These are phyloP conservation scores for Zygosaccharomyces lentus DNA, from an alignment of 805 yeast species.

Conservation along the genomic window DNA sequence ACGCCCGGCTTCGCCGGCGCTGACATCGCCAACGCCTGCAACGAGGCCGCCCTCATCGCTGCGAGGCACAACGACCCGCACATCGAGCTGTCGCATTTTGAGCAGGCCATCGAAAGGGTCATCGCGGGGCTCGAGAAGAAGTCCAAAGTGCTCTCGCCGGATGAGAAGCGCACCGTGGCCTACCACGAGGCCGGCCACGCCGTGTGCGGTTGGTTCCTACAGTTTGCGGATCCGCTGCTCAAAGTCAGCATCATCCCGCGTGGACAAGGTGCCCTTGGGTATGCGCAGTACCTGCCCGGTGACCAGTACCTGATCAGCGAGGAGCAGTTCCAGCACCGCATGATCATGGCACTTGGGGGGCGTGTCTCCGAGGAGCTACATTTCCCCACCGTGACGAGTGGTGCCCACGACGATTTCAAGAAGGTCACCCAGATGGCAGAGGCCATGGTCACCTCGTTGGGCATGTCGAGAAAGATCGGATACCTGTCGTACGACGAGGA, in stretches of 20 bases:
- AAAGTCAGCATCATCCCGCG: slow-evolving; percentile 94
- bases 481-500: slow-evolving; percentile 41
- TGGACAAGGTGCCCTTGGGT: slow-evolving; percentile 94
- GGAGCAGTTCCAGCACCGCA: slow-evolving; percentile 73
- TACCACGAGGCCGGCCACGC: slow-evolving; percentile 98
- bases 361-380: slow-evolving; percentile 88
- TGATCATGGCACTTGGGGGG: slow-evolving; percentile 95
- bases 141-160: slow-evolving; percentile 69
- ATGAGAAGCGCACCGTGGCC: slow-evolving; percentile 81
- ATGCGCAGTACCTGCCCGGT: slow-evolving; percentile 90
- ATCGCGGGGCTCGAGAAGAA: slow-evolving; percentile 92
- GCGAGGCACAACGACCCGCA: slow-evolving; percentile 66
- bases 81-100: slow-evolving; percentile 73
- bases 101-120: slow-evolving; percentile 89
- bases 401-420: slow-evolving; percentile 90
- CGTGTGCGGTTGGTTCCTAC: slow-evolving; percentile 88
- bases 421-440: slow-evolving; percentile 86
- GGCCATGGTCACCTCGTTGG: slow-evolving; percentile 81
- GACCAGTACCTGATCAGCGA: slow-evolving; percentile 76
- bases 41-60: slow-evolving; percentile 91
- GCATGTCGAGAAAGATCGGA: slow-evolving; percentile 84
- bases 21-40: slow-evolving; percentile 90
- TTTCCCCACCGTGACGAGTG: slow-evolving; percentile 82
- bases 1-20: slow-evolving; percentile 98
- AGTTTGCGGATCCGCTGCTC: slow-evolving; percentile 83